These are phyloP conservation scores for Saccharomyces uvarum DNA, from an alignment of 1,139 yeast genomes.

Conservation along the genomic window DNA sequence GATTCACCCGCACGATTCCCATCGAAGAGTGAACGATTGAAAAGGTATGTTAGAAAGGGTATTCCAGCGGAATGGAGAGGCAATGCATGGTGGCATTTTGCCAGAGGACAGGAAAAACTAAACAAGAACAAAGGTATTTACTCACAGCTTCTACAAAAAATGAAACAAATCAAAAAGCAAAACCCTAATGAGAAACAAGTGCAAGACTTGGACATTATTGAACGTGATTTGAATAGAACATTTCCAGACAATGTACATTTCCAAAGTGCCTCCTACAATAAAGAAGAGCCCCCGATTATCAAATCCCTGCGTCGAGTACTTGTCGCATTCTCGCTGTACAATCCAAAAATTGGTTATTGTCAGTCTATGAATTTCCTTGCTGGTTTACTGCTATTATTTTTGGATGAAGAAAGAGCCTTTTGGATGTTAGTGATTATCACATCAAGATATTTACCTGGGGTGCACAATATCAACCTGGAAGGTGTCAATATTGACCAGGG, in stretches of 20 bases:
- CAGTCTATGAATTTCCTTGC: conserved; percentile 89
- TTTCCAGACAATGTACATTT: conserved; percentile 88
- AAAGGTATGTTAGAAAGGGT: conserved; percentile 79
- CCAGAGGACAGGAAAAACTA: conserved; percentile 77
- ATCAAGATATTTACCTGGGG: conserved; percentile 79
- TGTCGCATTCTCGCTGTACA: conserved; percentile 75
- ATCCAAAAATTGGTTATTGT: conserved; percentile 90
- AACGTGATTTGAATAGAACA: conserved; percentile 84
- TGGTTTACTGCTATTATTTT: conserved; percentile 70
- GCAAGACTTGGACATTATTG: conserved; percentile 78
- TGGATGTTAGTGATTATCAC: conserved; percentile 95
- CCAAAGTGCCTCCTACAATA: conserved; percentile 34
- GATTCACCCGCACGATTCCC: conserved; percentile 53
- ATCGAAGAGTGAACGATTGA: conserved; percentile 71
- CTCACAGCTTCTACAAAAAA: conserved; percentile 48
- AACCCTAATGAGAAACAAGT: conserved; percentile 37
- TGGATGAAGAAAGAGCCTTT: conserved; percentile 83
- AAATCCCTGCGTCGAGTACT: conserved; percentile 71
- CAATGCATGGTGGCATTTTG: conserved; percentile 91
- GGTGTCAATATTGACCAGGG: conserved; percentile 97
- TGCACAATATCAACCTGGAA: conserved; percentile 81
- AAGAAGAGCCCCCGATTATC: conserved; percentile 55
- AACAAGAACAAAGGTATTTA: conserved; percentile 67
- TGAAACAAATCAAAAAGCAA: conserved; percentile 13
- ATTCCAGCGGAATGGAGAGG: conserved; percentile 98